Base-by-base conservation (phyloP, 768 basidiomycete genomes). In the Naganishia antarctica region DNA sequence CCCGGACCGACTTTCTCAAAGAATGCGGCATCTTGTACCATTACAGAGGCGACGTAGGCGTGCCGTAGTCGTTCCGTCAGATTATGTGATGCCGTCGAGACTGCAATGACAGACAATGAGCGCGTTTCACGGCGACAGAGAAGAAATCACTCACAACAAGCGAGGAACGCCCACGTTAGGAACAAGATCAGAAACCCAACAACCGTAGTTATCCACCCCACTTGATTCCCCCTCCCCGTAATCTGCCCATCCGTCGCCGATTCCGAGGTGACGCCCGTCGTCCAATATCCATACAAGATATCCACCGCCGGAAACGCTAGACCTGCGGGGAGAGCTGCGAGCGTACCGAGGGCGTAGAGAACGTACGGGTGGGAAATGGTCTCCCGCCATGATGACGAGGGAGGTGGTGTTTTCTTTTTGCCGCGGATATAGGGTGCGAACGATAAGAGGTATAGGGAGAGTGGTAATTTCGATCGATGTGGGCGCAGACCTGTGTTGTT, bases 1-100 rank as follows among this genome's bases (percentile, higher is more conserved):
- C 93, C 93, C 3, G 93, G 87, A 40, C 93, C 91, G 61, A 94
- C 83, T n/a, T 86, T 84, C 74, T 97, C 93, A 72, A 94, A 96
- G 79, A 84, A 96, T 13, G 87, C 86, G 66, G 68, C 70, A 53
- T 72, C 70, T 47, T 72, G 71, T 4, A 68, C 64, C 28, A 74
- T 46, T 8, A 72, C 58, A 0, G 71, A 65, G 8, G 68, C 61
- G 40, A 73, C 69, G 61, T 73, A 74, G 21, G 66, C 41, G 29
- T 71, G 66, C 7, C 70, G 66, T 1, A 71, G 63, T 6, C 57
- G 28, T 46, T 68, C 66, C 28, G 71, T 69, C 40, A 71, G 49
- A 37, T 68, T 60, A 7, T 67, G 40, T 12, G 66, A 70, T 13
- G 70, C 71, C 6, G 68, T 46, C 8, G 65, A 58, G 68, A 71